Base-by-base conservation (phyloP, 495 filamentous ascomycete genomes). In the Aspergillus sclerotiicarbonarius region DNA sequence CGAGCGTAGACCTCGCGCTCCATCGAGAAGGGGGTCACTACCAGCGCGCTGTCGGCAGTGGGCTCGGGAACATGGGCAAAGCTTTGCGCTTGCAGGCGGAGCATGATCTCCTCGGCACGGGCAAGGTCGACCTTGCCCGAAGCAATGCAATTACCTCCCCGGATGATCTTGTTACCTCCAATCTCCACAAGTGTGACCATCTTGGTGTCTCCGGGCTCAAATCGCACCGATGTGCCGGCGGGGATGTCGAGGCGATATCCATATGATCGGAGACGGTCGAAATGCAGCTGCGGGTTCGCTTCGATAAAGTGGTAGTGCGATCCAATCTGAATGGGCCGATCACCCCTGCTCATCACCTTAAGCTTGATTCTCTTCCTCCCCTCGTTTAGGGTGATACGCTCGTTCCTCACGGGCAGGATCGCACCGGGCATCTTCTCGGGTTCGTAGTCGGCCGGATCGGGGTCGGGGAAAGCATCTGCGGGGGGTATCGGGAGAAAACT, bases 271-370 rank as follows among this genome's bases (percentile, higher is more conserved):
- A 84, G 70, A n/a, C 94, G 89, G 71, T 98, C 94, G 70, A 98
- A 98, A 66, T 90, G 84, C 53, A 98, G 78, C 71, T 88, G 84
- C 19, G 92, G 90, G 68, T 98, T 98, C 19, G 85, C 88, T 77
- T 98, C 94, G 65, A 96, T 83, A 71, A 98, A 91, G 73, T 98
- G 92, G 73, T 98, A 98, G 71, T 98, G 94, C 56, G 90, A 96
- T 18, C 94, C 94, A 60, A 92, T 80, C 84, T 96, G 92, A 60
- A 97, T 87, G 12, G 94, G 93, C 33, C 94, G 76, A 73, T 98
- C 95, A 3, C 94, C 95, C 57, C 85, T 90, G 68, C 89, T 96
- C 59, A 85, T 90, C 6, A 98, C 87, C 65, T 78, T 84, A 10
- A 98, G 74, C 61, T 69, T 76, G 44, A 92, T 89, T 45, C 92